Conservation (phyloP, 106 monocot genomes). For the Platanthera zijinensis region DNA sequence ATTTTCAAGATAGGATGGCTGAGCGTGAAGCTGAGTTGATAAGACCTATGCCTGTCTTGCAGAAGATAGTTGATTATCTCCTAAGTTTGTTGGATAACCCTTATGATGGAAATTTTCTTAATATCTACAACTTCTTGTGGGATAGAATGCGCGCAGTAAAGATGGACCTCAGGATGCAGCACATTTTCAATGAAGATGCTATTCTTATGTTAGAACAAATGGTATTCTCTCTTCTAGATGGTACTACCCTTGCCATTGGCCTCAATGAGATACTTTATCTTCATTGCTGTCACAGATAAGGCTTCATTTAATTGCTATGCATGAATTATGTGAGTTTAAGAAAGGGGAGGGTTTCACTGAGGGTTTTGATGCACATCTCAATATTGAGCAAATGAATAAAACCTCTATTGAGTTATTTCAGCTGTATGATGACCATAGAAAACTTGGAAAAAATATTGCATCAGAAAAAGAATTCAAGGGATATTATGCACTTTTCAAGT, state of each 20-base stretch:
- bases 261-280: slow-evolving; percentile 3
- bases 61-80: slow-evolving; percentile 85
- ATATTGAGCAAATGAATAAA: slow-evolving; percentile 99
- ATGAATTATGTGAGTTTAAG: slow-evolving; percentile 88
- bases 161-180: slow-evolving; percentile 99
- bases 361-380: slow-evolving; percentile 97
- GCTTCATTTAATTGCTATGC: slow-evolving; percentile 94
- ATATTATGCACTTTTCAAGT: slow-evolving; percentile 94
- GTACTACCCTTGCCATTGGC: not conserved
- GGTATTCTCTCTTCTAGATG: slow-evolving; percentile 31
- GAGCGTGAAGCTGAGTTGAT: slow-evolving; percentile 81
- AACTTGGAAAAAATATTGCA: slow-evolving; percentile 38
- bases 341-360: slow-evolving; percentile 96
- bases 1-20: slow-evolving; percentile 38
- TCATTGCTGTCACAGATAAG: slow-evolving; percentile 59
- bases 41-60: slow-evolving; percentile 90
- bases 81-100: slow-evolving; percentile 68
- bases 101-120: slow-evolving; percentile 61
- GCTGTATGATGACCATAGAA: slow-evolving; percentile 94
- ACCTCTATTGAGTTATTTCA: slow-evolving; percentile 96
- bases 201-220: slow-evolving; percentile 94
- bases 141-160: slow-evolving; percentile 94
- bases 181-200: slow-evolving; percentile 76
- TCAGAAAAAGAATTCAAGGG: slow-evolving; percentile 95
- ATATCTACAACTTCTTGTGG: slow-evolving; percentile 95